phyloP scores from a whole-genome alignment of 78 protist genomes.

The slime mould (Dictyostelium discoideum) region dicty_2.7 NC_007088.5:1339501-1340000 shows the following conservation, averaged over 20 bases:
- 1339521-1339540: not conserved
- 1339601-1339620: not conserved
- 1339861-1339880: not conserved
- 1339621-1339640: not conserved
- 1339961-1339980: slow-evolving; percentile 19
- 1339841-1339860: not conserved
- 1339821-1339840: not conserved
- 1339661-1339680: not conserved
- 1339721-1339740: not conserved
- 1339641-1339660: not conserved
- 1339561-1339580: slow-evolving; percentile 52
- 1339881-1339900: not conserved
- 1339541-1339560: slow-evolving; percentile 9
- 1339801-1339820: slow-evolving; percentile 42
- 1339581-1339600: not conserved
- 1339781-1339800: slow-evolving; percentile 63
- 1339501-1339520: not conserved
- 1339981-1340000: slow-evolving; percentile 17
- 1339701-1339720: slow-evolving; percentile 11
- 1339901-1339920: not conserved
- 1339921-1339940: not conserved
- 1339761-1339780: slow-evolving; percentile 7
- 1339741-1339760: slow-evolving; percentile 49
- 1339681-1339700: slow-evolving; percentile 33
- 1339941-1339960: not conserved